These are phyloP conservation scores for Pueraria montana DNA, from an alignment of 306 rosid species.

Conservation along the genomic window DNA sequence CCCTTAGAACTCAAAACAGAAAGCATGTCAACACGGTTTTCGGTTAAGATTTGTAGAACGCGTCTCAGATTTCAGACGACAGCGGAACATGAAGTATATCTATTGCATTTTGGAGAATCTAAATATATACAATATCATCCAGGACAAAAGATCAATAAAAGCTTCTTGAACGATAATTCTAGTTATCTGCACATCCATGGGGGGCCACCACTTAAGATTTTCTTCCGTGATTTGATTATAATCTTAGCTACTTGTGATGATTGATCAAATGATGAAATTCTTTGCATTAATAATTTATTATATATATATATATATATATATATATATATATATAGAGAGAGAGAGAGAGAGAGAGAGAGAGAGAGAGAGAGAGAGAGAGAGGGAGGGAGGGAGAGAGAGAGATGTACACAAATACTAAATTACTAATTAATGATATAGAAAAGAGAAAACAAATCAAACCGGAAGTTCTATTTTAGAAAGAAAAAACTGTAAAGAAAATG, in stretches of 20 bases:
- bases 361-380: too few relatives aligned
- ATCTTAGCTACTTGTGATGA: conserved; percentile 29
- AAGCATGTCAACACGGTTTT: conserved; percentile 64
- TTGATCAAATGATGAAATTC: conserved; percentile 34
- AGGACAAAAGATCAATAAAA: neutral
- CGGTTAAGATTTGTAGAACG: conserved; percentile 53
- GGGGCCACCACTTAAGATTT: conserved; percentile 45
- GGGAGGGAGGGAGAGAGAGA: too few relatives aligned
- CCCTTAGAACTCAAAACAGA: conserved; percentile 47
- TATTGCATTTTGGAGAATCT: conserved; percentile 49
- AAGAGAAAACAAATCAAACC: conserved; percentile 3
- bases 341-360: too few relatives aligned
- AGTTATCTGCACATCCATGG: conserved; percentile 14
- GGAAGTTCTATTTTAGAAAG: neutral
- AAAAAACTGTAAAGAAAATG: neutral
- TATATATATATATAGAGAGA: too few relatives aligned
- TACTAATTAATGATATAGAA: neutral
- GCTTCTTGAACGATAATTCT: conserved; percentile 1
- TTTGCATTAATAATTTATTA: conserved; percentile 23
- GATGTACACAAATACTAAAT: neutral
- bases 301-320: neutral
- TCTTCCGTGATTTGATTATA: conserved; percentile 6
- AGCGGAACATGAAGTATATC: conserved; percentile 48
- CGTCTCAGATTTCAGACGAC: conserved; percentile 62
- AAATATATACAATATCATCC: conserved; percentile 37